Conservation (phyloP, 2,329 filamentous ascomycete species). For the Fusarium sarcochroum region DNA sequence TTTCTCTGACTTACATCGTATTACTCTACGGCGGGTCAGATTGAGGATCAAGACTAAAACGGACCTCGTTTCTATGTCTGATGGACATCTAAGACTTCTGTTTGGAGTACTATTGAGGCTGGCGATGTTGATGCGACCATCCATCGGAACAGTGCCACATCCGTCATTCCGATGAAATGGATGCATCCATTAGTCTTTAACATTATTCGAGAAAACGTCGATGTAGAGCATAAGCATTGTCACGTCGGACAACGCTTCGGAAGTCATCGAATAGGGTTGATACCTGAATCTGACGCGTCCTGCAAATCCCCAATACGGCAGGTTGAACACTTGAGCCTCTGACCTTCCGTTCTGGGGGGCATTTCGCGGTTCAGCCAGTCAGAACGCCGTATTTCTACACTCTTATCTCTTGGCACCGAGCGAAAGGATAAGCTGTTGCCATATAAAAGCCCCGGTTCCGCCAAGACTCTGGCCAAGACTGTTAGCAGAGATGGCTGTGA, state of each 20-base stretch:
- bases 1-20: neutral
- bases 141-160: neutral
- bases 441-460: constrained; percentile 28
- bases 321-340: neutral
- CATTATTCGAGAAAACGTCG: constrained; percentile 8
- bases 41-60: too few relatives aligned
- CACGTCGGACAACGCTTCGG: neutral
- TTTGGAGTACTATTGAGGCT: neutral
- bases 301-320: constrained; percentile 8
- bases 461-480: constrained; percentile 31
- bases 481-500: constrained; percentile 19
- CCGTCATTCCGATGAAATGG: neutral
- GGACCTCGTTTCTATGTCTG: too few relatives aligned
- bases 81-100: too few relatives aligned
- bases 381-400: neutral
- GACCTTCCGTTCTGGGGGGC: constrained; percentile 27
- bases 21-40: too few relatives aligned
- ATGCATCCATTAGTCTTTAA: constrained; percentile 8
- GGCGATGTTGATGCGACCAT: neutral
- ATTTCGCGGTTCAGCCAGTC: constrained; percentile 3
- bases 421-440: constrained; percentile 1
- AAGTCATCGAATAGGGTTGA: constrained; percentile 4
- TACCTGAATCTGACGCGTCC: constrained; percentile 6
- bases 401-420: constrained; percentile 29
- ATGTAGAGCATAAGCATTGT: neutral